These are phyloP conservation scores for Alternaria viburni DNA, from an alignment of 2,329 filamentous ascomycete species.

Conservation along the genomic window DNA sequence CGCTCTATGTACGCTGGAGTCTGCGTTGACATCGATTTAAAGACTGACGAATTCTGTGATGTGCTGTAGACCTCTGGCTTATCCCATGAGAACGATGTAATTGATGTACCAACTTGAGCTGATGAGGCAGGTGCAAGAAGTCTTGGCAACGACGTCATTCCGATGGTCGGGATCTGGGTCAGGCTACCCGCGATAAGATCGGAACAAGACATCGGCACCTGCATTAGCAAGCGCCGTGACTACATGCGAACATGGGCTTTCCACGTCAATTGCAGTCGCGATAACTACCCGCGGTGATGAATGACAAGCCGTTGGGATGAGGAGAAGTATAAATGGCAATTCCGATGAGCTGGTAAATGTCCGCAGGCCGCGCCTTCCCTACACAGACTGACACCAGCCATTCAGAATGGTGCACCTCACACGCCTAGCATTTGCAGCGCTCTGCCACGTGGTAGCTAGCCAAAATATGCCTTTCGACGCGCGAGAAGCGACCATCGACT, in stretches of 20 bases:
- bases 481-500: slow-evolving; percentile 64
- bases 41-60: no score
- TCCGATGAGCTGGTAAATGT: neutral
- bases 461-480: slow-evolving; percentile 56
- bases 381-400: neutral
- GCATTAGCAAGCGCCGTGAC: slow-evolving; percentile 23
- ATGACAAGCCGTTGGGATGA: neutral
- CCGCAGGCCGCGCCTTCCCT: neutral
- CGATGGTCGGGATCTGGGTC: slow-evolving; percentile 23
- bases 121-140: slow-evolving; percentile 23
- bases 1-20: no score
- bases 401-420: slow-evolving; percentile 12
- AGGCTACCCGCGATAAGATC: slow-evolving; percentile 22
- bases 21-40: no score
- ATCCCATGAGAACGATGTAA: no score
- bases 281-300: slow-evolving; percentile 11
- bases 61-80: no score
- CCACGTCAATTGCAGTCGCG: neutral
- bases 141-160: slow-evolving; percentile 31
- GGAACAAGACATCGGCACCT: neutral
- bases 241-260: neutral
- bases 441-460: slow-evolving; percentile 12
- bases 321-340: slow-evolving; percentile 1
- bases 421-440: neutral
- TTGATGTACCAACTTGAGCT: no score